Evolutionary conservation across 305 asterid species (phyloP).

Genomic region (Rubia peregrina): DNA sequence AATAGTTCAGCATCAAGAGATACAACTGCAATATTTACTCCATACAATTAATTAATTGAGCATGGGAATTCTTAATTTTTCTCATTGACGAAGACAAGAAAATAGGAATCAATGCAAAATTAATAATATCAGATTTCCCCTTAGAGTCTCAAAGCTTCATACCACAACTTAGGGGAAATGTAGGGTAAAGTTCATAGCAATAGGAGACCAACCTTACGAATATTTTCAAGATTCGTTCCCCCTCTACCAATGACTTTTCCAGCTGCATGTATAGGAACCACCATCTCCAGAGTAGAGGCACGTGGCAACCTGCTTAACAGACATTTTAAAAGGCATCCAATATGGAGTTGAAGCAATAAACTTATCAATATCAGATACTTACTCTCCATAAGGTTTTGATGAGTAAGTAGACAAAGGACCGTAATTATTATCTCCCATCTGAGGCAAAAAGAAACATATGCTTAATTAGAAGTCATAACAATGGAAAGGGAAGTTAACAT

Average conservation of each 20-base stretch:
- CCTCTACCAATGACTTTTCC: conserved; percentile 89
- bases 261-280: conserved; percentile 76
- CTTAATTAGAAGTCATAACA: background rate
- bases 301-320: conserved; percentile 56
- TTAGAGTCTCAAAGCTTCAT: background rate
- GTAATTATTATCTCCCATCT: conserved; percentile 65
- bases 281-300: conserved; percentile 67
- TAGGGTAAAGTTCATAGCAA: background rate
- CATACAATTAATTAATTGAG: too few relatives aligned
- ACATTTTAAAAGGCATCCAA: conserved; percentile 11
- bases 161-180: background rate
- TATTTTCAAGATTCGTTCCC: conserved; percentile 81
- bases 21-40: too few relatives aligned
- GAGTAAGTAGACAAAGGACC: conserved; percentile 59
- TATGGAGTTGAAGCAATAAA: conserved; percentile 16
- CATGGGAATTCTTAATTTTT: background rate
- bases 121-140: background rate
- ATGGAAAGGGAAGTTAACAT: conserved; percentile 6
- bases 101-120: background rate
- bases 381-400: conserved; percentile 65
- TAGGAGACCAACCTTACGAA: conserved; percentile 58
- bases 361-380: conserved; percentile 23
- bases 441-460: conserved; percentile 15
- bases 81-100: background rate
- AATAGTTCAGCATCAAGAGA: background rate